Base-by-base conservation (phyloP, 2,329 filamentous ascomycete genomes). In the Fusarium brevicatenulatum region DNA sequence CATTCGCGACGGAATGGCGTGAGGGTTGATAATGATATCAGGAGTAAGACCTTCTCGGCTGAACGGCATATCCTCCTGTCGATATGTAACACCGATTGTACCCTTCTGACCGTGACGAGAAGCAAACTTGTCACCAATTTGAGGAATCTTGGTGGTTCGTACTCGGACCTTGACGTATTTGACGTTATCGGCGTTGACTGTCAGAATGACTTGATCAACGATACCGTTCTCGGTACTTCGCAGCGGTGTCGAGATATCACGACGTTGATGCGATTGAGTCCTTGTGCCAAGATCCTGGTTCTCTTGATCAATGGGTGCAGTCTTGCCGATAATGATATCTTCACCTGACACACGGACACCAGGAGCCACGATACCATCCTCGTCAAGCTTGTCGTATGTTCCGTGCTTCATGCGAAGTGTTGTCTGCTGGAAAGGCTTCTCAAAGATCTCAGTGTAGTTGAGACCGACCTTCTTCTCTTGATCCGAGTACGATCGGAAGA, bases 1-100 rank as follows among this genome's bases (percentile, higher is more conserved):
- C 96, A 99, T 99, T 90, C 96, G 96, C 62, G 96, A 99, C 0
- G 96, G 96, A 89, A 99, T 99, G 80, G 96, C 97, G 88, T 99
- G 96, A 2, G 96, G 96, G 83, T 99, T 99, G 87, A 99, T 98
- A 83, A 99, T 98, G 72, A 99, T 88, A 83, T 99, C 97, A 0
- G 97, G 96, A 1, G 92, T 93, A 59, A 99, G 89, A 78, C 97
- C 96, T 81, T 98, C 94, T 42, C 91, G 87, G 7, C 94, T 96
- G 83, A 99, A 99, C 0, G 97, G 97, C 97, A 99, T 99, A 80
- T 99, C 97, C 83, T 99, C 96, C 78, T 97, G 94, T 55, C 95
- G 91, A 83, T 97, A 99, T 4, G 96, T 98, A 74, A 99, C 95
- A 90, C 97, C 97, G 80, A 99, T 98, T 2, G 96, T 99, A 85